Conservation (phyloP, 306 rosid genomes). For the Acmispon strigosus region DNA sequence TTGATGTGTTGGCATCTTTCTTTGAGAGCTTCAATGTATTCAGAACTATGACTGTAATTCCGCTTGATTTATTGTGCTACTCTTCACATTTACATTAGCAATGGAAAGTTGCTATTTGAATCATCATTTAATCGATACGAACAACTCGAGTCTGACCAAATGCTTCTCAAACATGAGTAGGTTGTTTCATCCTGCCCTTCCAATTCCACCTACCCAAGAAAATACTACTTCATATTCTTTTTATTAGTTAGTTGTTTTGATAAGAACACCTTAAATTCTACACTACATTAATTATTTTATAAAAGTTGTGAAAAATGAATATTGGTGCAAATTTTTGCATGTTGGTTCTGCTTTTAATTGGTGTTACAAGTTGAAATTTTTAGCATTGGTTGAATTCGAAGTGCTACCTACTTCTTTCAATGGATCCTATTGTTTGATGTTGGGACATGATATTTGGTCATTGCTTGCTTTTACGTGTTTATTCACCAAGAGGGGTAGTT, state of each 20-base stretch:
- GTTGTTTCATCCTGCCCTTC: neutral
- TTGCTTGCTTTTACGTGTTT: neutral
- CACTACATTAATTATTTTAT: too few relatives aligned
- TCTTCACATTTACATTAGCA: neutral
- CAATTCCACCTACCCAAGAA: neutral
- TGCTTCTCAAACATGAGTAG: too few relatives aligned
- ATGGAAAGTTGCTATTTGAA: too few relatives aligned
- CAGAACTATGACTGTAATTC: constrained; percentile 7
- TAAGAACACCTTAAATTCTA: too few relatives aligned
- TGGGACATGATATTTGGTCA: neutral
- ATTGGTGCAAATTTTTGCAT: constrained; percentile 10
- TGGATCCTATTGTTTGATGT: neutral
- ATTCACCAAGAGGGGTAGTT: neutral
- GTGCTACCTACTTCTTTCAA: neutral
- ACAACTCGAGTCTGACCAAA: too few relatives aligned
- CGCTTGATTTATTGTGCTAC: neutral
- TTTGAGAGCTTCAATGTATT: neutral
- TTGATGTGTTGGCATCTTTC: constrained; percentile 12
- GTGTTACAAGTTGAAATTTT: neutral
- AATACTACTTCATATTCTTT: neutral
- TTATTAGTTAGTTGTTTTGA: too few relatives aligned
- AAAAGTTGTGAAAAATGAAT: too few relatives aligned
- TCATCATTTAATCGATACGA: too few relatives aligned
- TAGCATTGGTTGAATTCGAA: neutral
- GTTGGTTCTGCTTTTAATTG: constrained; percentile 18